Evolutionary conservation across 345 rosid species (phyloP), one percentile per base, ranked within the genome.

Genomic region (Sisymbrium irio): DNA sequence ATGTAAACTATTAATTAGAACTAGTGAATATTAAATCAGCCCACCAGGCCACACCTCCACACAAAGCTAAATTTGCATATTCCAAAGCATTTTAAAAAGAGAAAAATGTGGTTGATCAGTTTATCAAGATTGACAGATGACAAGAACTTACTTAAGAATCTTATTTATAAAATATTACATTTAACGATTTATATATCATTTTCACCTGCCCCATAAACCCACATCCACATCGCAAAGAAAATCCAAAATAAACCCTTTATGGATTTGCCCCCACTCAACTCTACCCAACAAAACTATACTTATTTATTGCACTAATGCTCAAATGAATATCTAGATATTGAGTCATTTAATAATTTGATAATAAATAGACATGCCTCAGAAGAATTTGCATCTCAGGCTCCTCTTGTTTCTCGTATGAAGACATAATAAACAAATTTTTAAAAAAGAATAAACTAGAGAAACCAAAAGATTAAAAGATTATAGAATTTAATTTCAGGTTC

Each of bases 21-120:
- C 46, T 32, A 9, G 1, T 18, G 40, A 57, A 42, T 46, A 58
- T 37, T 58, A 47, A 54, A 72, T 46, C 17, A 71, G 59, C 27
- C 73, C 73, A 71, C 80, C 32, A 77, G 62, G 72, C 76, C 72
- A 65, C 69, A 41, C 57, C 51, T 40, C 35, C 2, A 49, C 68
- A 58, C 71, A 69, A 55, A 57, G 53, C 62, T 49, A 57, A 56
- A 40, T 62, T 50, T 77, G 76, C 71, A 77, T 70, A 77, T 64
- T 59, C 72, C 54, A 47, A 77, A 64, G 41, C 33, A 53, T 54
- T 33, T 9, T 0, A 5, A n/a, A 9, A 51, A 30, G 50, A 10
- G 7, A 15, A 0, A 62, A 69, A 44, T 62, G 51, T 65, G 37
- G 32, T 62, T 62, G 36, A 76, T 69, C 58, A 67, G 41, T 40